Evolutionary conservation across 495 filamentous ascomycete species (phyloP).

Genomic region (Aspergillus nidulans): DNA sequence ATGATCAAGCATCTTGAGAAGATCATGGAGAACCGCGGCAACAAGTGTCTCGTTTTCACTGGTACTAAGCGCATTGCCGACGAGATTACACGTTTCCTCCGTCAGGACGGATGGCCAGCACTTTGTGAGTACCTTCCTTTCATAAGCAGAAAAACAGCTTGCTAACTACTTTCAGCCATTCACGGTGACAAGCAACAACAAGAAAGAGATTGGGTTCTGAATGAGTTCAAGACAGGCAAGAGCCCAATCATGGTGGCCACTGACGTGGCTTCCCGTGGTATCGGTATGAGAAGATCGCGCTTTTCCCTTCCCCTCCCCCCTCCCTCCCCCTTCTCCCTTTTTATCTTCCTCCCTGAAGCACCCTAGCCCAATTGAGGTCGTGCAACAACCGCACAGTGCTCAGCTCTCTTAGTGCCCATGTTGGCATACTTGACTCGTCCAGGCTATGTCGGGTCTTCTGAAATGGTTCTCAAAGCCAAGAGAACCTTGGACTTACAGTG

Average conservation of each 20-base stretch:
- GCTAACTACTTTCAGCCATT: conserved; percentile 61
- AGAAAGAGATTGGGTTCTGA: conserved; percentile 98
- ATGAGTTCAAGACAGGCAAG: conserved; percentile 96
- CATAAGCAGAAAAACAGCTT: neutral
- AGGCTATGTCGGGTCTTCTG: conserved; percentile 69
- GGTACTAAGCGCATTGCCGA: conserved; percentile 98
- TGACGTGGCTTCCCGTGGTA: conserved; percentile 94
- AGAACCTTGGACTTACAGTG: conserved; percentile 82
- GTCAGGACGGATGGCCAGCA: conserved; percentile 98
- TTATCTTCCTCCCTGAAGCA: conserved; percentile 28
- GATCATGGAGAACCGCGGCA: conserved; percentile 92
- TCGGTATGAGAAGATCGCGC: conserved; percentile 88
- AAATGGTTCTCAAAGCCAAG: conserved; percentile 67
- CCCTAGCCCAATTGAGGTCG: conserved; percentile 54
- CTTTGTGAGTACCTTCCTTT: conserved; percentile 64
- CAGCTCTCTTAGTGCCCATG: conserved; percentile 75
- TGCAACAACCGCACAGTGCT: conserved; percentile 75
- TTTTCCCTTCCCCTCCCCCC: conserved; percentile 39
- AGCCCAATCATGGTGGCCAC: conserved; percentile 91
- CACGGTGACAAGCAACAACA: conserved; percentile 99
- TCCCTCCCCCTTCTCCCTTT: conserved; percentile 31
- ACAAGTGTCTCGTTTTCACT: conserved; percentile 94
- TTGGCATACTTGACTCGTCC: conserved; percentile 75
- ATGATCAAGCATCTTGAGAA: conserved; percentile 98
- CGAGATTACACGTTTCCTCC: conserved; percentile 96